Base-by-base conservation (phyloP, 2,329 filamentous ascomycete genomes). In the Calonectria crousiana region DNA sequence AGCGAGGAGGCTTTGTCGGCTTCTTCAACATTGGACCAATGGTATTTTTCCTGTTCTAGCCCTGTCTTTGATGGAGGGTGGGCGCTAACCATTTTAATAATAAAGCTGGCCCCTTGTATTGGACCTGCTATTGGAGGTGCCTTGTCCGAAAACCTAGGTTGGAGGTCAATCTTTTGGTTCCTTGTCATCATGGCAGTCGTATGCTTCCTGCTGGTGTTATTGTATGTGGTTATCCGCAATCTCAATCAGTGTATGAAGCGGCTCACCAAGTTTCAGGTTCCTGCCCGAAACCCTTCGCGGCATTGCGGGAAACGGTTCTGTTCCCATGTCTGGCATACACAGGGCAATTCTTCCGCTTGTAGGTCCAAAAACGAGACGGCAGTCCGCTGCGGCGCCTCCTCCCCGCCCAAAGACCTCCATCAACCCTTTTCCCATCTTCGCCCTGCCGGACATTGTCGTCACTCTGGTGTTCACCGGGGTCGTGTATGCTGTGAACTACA, bases 121-220 rank as follows among this genome's bases (percentile, higher is more conserved):
- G 88, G 87, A 0, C 89, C 90, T 0, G 84, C 89, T 0, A 85
- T 91, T 30, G 89, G 89, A 0, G 89, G 89, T 10, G 79, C 86
- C 0, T 74, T 91, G 0, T 83, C 85, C 0, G 85, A 88, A 62
- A 84, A 84, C 51, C 76, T 90, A 0, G 89, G 88, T 0, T 91
- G 89, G 89, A 82, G 85, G 49, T 84, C 84, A 2, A 86, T 90
- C 9, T 91, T 91, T 75, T 90, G 88, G 88, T 89, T 90, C 72
- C 82, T 91, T 6, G 82, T 86, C 36, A 89, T 90, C 26, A 83
- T 88, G 65, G 81, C 85, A 0, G 86, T 82, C 0, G 79, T 79
- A 2, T 86, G 84, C 67, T 78, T 86, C 32, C 41, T 84, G 2
- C 79, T 84, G 4, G 83, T 86, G 44, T 67, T 84, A 4, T 51